These are phyloP conservation scores for Colletotrichum theobromicola DNA, from an alignment of 2,329 filamentous ascomycete species.

Conservation along the genomic window DNA sequence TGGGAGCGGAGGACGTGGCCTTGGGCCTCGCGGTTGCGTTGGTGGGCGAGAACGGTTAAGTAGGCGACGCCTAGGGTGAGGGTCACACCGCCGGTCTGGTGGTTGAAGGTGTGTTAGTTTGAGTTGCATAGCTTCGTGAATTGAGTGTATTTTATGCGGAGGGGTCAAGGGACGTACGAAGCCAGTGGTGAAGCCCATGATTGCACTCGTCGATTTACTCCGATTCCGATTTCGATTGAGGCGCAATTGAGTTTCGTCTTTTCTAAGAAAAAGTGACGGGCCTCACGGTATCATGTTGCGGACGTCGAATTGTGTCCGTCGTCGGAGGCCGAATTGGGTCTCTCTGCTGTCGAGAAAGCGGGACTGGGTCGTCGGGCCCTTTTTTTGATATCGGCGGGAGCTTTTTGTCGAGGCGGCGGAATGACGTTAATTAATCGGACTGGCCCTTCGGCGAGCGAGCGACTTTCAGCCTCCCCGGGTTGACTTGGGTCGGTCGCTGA, in stretches of 20 bases:
- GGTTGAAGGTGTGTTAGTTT: not conserved
- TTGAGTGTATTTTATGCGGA: not conserved
- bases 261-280: not conserved
- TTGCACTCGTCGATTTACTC: slow-evolving; percentile 18
- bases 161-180: slow-evolving; percentile 61
- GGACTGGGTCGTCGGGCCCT: not conserved
- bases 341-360: slow-evolving; percentile 4
- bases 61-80: slow-evolving; percentile 77
- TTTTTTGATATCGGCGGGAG: not conserved
- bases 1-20: slow-evolving; percentile 62
- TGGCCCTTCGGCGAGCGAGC: not conserved
- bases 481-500: slow-evolving; percentile 2
- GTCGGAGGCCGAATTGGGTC: slow-evolving; percentile 1
- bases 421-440: slow-evolving; percentile 20
- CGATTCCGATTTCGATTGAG: not conserved
- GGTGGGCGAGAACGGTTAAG: slow-evolving; percentile 72
- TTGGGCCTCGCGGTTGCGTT: slow-evolving; percentile 68
- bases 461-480: slow-evolving; percentile 21
- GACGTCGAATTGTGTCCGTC: not conserved
- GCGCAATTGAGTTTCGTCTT: slow-evolving; percentile 1
- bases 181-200: slow-evolving; percentile 76
- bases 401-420: not conserved
- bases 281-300: slow-evolving; percentile 19
- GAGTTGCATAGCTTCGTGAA: not conserved
- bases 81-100: slow-evolving; percentile 75